phyloP scores from a whole-genome alignment of 2,329 filamentous ascomycete species.

The Penicillium crustosum region DNA sequence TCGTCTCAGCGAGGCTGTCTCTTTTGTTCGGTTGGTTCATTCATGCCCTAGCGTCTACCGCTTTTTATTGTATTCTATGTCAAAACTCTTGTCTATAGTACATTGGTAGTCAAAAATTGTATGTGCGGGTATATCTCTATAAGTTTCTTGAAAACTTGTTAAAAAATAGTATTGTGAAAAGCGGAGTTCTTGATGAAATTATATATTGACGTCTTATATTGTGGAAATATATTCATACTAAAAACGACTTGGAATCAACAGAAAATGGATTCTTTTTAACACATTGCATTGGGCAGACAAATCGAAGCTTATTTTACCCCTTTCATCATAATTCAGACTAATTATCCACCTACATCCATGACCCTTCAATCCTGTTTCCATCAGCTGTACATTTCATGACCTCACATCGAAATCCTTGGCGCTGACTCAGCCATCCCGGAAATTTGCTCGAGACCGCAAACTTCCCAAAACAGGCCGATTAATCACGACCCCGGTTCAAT shows the following conservation, averaged over 20 bases:
- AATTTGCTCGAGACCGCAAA: conserved; percentile 23
- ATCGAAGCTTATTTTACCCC: too few species aligned
- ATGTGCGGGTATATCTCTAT: neutral
- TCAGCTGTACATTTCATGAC: conserved; percentile 3
- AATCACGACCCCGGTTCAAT: conserved; percentile 10
- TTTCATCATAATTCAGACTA: neutral
- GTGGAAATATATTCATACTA: neutral
- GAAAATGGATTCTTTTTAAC: neutral
- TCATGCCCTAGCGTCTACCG: neutral
- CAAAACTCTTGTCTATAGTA: neutral
- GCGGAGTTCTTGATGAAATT: neutral
- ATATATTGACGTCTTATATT: neutral
- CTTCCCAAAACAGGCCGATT: conserved; percentile 8
- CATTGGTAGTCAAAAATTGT: neutral
- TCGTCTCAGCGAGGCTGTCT: neutral
- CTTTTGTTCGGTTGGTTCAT: neutral
- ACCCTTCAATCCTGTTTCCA: neutral
- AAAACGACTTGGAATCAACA: neutral
- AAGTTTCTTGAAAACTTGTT: neutral
- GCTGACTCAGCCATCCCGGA: conserved; percentile 23
- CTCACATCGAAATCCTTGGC: conserved; percentile 7
- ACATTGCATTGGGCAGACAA: neutral
- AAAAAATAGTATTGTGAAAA: neutral
- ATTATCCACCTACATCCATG: neutral
- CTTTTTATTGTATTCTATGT: neutral